Percentiles rank a stretch among this genome's conserved stretches.
phyloP scores from a whole-genome alignment of 192 early-diverging fungal species.

The Coemansia furcata region DNA sequence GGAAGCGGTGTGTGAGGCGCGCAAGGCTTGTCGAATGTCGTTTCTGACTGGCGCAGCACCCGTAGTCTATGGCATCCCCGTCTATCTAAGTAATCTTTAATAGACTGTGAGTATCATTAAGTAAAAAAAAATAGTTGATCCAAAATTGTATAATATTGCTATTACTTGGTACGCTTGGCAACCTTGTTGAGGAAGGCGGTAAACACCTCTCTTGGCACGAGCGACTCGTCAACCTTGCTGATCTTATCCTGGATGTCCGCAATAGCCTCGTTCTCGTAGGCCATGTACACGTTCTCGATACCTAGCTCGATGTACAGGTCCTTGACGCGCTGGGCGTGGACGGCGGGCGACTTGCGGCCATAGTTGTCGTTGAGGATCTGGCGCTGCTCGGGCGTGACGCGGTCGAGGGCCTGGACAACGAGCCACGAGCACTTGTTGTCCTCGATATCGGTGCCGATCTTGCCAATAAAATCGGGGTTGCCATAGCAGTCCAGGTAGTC shows the following conservation, averaged over 20 bases:
- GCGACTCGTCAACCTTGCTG: constrained; percentile 73
- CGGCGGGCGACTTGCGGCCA: constrained; percentile 74
- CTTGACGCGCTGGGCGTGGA: constrained; percentile 80
- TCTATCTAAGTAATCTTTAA: constrained; percentile 13
- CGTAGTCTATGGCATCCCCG: constrained; percentile 90
- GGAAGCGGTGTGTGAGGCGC: constrained; percentile 69
- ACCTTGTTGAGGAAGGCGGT: constrained; percentile 91
- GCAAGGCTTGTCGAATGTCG: constrained; percentile 71
- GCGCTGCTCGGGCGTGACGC: constrained; percentile 79
- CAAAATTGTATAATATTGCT: not conserved
- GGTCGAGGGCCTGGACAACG: constrained; percentile 86
- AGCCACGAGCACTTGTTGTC: constrained; percentile 99
- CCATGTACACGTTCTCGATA: constrained; percentile 74
- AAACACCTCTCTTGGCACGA: constrained; percentile 83
- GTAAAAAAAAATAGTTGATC: not conserved
- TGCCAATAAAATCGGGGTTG: constrained; percentile 86
- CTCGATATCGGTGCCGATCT: constrained; percentile 99
- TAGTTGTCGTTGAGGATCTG: constrained; percentile 89
- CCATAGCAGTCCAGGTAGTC: constrained; percentile 98
- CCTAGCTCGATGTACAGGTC: constrained; percentile 76
- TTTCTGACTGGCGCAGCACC: constrained; percentile 91
- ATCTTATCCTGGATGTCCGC: constrained; percentile 71
- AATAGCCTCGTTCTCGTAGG: constrained; percentile 90
- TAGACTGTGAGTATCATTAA: not conserved
- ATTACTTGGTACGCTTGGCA: constrained; percentile 88